A percentile compares a stretch with the other conserved stretches of the same genome.
Evolutionary conservation across 495 filamentous ascomycete genomes (phyloP).

Genomic region (Penicillium longicatenatum): DNA sequence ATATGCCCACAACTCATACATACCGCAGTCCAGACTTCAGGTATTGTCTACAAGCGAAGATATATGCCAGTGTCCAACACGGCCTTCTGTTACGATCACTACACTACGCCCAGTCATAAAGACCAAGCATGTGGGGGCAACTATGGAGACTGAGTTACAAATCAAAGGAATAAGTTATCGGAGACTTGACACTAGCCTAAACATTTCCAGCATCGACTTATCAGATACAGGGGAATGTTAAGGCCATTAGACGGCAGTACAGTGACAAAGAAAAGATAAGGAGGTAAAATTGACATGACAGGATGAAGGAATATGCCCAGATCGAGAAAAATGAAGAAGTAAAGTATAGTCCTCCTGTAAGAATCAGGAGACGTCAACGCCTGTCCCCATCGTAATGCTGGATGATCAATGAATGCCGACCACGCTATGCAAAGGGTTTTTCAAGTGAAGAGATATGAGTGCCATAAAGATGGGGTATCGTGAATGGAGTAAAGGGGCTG

Average conservation of each 20-base stretch:
- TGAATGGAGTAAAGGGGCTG: slow-evolving; percentile 19
- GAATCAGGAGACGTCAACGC: slow-evolving; percentile 34
- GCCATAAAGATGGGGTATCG: slow-evolving; percentile 34
- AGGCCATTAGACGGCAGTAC: slow-evolving; percentile 2
- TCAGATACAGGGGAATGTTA: slow-evolving; percentile 13
- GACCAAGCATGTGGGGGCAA: background rate
- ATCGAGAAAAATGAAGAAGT: slow-evolving; percentile 15
- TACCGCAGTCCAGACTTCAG: no score
- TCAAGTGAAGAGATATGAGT: slow-evolving; percentile 19
- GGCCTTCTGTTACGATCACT: background rate
- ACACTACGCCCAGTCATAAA: background rate
- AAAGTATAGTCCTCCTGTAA: slow-evolving; percentile 9
- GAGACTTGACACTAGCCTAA: background rate
- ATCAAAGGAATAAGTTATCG: background rate
- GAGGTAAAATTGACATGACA: background rate
- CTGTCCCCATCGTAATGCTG: slow-evolving; percentile 40
- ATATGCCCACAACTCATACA: background rate
- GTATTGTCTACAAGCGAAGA: background rate
- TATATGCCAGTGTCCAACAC: background rate
- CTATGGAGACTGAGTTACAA: no score
- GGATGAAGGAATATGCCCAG: slow-evolving; percentile 2
- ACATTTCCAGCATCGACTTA: slow-evolving; percentile 7
- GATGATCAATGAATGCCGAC: slow-evolving; percentile 42
- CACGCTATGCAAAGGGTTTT: slow-evolving; percentile 50
- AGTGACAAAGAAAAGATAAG: slow-evolving; percentile 10